Conservation (phyloP, 768 basidiomycete genomes). For the Tulasnella sp. region DNA sequence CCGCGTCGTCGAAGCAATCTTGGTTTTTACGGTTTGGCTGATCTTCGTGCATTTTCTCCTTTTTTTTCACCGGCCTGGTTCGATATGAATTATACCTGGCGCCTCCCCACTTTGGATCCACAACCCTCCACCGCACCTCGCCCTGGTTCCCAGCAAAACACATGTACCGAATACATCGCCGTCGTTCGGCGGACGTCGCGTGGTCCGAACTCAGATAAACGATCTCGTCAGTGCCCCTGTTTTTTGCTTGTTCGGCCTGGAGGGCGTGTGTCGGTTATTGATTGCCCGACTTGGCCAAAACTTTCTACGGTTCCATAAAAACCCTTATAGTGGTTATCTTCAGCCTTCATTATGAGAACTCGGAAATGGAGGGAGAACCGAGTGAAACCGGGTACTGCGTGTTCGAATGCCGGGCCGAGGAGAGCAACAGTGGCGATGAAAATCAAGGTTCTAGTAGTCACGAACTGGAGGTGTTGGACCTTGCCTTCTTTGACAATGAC, state of each 20-base stretch:
- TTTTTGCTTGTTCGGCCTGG: slow-evolving; percentile 10
- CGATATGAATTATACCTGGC: slow-evolving; percentile 1
- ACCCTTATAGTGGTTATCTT: slow-evolving; percentile 23
- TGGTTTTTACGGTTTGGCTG: slow-evolving; percentile 15
- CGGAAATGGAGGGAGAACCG: slow-evolving; percentile 19
- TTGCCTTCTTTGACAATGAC: slow-evolving; percentile 36
- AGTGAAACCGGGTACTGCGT: slow-evolving; percentile 16
- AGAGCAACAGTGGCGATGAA: neutral
- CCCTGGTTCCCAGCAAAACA: slow-evolving; percentile 14
- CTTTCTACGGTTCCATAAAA: slow-evolving; percentile 4
- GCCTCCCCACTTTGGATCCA: slow-evolving; percentile 14
- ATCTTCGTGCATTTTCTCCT: neutral
- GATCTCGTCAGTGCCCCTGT: slow-evolving; percentile 10
- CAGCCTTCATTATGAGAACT: slow-evolving; percentile 23
- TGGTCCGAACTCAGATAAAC: slow-evolving; percentile 12
- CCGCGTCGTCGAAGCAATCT: neutral
- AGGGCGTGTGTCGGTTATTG: neutral
- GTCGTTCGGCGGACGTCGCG: slow-evolving; percentile 17
- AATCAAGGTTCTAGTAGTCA: neutral
- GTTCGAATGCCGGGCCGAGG: slow-evolving; percentile 28
- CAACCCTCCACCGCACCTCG: neutral
- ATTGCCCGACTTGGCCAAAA: slow-evolving; percentile 4
- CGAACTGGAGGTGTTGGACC: slow-evolving; percentile 33
- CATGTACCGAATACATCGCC: slow-evolving; percentile 16
- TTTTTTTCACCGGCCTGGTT: slow-evolving; percentile 1